phyloP scores from a whole-genome alignment of 2,329 filamentous ascomycete genomes.

The Microsporum canis region DNA sequence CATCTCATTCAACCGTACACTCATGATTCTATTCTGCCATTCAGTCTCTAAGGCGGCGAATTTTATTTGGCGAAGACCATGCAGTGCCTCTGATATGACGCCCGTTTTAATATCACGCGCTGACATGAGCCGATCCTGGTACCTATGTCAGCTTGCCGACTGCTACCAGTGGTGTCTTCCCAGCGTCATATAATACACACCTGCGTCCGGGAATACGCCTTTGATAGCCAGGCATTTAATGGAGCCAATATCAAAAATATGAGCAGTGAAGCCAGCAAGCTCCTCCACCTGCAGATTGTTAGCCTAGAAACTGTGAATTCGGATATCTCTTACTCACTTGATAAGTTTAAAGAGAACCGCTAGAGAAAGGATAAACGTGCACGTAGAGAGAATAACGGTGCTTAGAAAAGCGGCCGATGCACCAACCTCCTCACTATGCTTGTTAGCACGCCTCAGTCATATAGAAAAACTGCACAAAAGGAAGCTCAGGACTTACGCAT shows the following conservation, averaged over 20 bases:
- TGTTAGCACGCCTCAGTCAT: not conserved
- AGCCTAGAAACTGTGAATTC: not conserved
- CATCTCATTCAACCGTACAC: not conserved
- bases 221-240: conserved; percentile 1
- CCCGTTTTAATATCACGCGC: conserved; percentile 1
- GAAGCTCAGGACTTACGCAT: not conserved
- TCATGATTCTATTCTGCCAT: conserved; percentile 5
- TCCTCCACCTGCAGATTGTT: not conserved
- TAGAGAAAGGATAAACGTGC: not conserved
- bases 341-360: not conserved
- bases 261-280: not conserved
- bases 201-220: not conserved
- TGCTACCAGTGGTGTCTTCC: too few relatives aligned
- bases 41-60: conserved; percentile 2
- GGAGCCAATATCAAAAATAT: not conserved
- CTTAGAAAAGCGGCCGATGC: not conserved
- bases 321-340: not conserved
- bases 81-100: conserved; percentile 2
- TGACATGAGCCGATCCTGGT: conserved; percentile 3
- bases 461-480: not conserved
- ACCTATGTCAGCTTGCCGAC: not conserved
- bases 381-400: conserved; percentile 1
- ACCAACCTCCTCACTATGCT: not conserved
- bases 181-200: not conserved
- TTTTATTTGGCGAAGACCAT: conserved; percentile 4